phyloP scores from a whole-genome alignment of 2,329 filamentous ascomycete species.

The Aspergillus niger region DNA sequence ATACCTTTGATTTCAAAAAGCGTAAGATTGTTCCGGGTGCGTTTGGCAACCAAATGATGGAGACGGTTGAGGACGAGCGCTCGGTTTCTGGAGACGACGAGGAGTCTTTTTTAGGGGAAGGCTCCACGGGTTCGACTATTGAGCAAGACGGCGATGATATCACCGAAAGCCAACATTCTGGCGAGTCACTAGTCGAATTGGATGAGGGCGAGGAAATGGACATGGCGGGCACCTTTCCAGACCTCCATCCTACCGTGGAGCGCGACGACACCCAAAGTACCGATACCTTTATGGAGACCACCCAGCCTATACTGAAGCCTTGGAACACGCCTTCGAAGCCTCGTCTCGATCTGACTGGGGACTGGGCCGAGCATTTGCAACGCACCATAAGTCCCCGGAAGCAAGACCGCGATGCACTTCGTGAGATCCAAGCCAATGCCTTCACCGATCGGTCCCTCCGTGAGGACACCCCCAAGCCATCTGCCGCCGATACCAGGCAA shows the following conservation, averaged over 20 bases:
- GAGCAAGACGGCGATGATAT: conserved; percentile 58
- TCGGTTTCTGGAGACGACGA: conserved; percentile 38
- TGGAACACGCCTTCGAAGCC: conserved; percentile 57
- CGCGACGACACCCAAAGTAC: conserved; percentile 57
- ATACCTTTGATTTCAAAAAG: conserved; percentile 61
- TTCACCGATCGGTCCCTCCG: conserved; percentile 51
- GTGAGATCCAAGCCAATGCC: conserved; percentile 63
- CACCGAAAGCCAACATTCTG: conserved; percentile 55
- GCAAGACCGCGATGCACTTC: conserved; percentile 75
- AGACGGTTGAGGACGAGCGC: conserved; percentile 55
- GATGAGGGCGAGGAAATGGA: conserved; percentile 75
- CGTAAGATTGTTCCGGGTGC: conserved; percentile 70
- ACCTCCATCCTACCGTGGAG: conserved; percentile 76
- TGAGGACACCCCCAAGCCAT: conserved; percentile 36
- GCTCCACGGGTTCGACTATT: conserved; percentile 79
- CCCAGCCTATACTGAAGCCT: conserved; percentile 33
- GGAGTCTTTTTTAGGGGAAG: conserved; percentile 89
- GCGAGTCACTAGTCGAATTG: conserved; percentile 64
- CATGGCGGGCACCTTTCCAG: conserved; percentile 76
- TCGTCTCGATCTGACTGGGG: conserved; percentile 64
- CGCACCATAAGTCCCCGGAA: conserved; percentile 94
- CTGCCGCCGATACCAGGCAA: conserved; percentile 34
- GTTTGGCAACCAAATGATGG: conserved; percentile 67
- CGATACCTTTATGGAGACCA: conserved; percentile 51
- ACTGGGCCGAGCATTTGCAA: conserved; percentile 92